Conservation (phyloP, 768 basidiomycete species). For the Hemileccinum impolitum region DNA sequence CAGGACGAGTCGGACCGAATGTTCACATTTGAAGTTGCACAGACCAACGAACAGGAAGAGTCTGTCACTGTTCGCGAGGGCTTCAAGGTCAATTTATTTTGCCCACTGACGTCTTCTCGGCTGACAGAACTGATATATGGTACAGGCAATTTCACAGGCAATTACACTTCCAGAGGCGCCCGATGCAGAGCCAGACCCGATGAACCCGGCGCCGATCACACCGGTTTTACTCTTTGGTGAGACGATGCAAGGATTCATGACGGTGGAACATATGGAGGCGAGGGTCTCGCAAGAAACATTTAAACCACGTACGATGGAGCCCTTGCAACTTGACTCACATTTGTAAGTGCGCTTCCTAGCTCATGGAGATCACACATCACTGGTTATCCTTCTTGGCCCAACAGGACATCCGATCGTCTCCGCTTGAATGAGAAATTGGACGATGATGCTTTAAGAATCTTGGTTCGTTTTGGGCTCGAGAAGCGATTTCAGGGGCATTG, state of each 20-base stretch:
- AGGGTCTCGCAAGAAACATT: not conserved
- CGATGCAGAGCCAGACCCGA: slow-evolving; percentile 1
- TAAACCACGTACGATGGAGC: not conserved
- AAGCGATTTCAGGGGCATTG: slow-evolving; percentile 24
- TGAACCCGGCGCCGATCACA: slow-evolving; percentile 5
- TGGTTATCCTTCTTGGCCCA: not conserved
- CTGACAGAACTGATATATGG: not conserved
- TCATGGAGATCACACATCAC: not conserved
- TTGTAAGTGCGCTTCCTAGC: slow-evolving; percentile 19
- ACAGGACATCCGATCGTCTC: slow-evolving; percentile 24
- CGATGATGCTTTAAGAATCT: slow-evolving; percentile 23
- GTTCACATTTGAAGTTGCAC: slow-evolving; percentile 51
- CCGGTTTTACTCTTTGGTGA: slow-evolving; percentile 40
- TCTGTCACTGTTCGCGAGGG: slow-evolving; percentile 41
- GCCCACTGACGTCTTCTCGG: rapidly evolving
- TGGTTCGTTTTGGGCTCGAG: slow-evolving; percentile 29
- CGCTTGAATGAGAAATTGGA: slow-evolving; percentile 21
- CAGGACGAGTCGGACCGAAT: slow-evolving; percentile 45
- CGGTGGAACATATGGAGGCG: slow-evolving; percentile 22
- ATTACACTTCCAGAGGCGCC: slow-evolving; percentile 11
- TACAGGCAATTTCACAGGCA: slow-evolving; percentile 10
- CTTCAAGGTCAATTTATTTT: slow-evolving; percentile 38
- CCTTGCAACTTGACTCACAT: slow-evolving; percentile 11
- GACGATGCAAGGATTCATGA: slow-evolving; percentile 40
- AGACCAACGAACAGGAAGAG: slow-evolving; percentile 56